Evolutionary conservation across 257 asterid genomes (phyloP), one percentile per base, ranked within the genome.

Genomic region (Pogostemon cablin): DNA sequence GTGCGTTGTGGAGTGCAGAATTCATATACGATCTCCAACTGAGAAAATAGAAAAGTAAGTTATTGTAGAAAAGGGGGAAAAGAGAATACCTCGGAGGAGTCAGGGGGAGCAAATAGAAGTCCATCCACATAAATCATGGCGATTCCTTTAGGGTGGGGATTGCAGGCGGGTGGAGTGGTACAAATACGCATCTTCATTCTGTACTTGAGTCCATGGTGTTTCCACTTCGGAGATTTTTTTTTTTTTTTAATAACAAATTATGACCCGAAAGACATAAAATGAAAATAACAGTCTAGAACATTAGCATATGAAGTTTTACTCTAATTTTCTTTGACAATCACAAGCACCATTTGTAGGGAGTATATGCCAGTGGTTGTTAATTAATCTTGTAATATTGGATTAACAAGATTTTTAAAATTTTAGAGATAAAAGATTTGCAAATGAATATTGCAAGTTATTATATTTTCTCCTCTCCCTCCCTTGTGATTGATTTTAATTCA

Each of bases 71-170:
- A 42, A 56, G 20, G 7, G 32, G 15, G 76, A 44, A 48, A 56
- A 17, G 56, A 34, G 70, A 40, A 52, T 72, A 89, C 96, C 95
- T 82, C 82, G 15, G 87, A 81, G 54, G 80, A 77, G 6, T 76
- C 83, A 47, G 78, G 81, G 0, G 82, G 70, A 42, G 78, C 37
- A 82, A 86, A 77, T 12, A 78, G 93, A 69, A 52, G 71, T 35
- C 93, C 96, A 32, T 69, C 87, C 9, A 89, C 92, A 77, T 75
- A 86, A 78, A 92, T 92, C 98, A 92, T 91, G 60, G 48, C 9
- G 75, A 47, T 49, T 53, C 2, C 64, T 58, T 11, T 40, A 40
- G 37, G 42, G 58, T 34, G 48, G 42, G 47, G 5, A 8, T 57
- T 7, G 62, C 42, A 53, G 59, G 37, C 32, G 32, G 32, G 32